These are phyloP conservation scores for Ascochyta rabiei DNA, from an alignment of 2,329 filamentous ascomycete species.

Conservation along the genomic window DNA sequence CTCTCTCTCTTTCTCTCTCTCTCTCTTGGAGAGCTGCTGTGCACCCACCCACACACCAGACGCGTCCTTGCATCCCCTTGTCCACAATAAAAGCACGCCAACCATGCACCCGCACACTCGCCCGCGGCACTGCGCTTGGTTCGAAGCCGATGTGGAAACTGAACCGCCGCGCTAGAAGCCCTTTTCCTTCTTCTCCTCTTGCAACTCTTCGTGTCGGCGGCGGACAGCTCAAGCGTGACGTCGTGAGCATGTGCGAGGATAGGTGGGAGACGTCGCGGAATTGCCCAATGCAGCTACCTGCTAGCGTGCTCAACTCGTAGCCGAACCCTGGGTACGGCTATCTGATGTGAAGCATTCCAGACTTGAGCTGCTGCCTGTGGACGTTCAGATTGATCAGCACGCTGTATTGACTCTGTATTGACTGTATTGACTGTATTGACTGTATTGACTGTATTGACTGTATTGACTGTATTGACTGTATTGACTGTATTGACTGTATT, in stretches of 20 bases:
- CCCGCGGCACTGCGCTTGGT: neutral
- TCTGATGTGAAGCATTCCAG: no score
- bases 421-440: no score
- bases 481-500: no score
- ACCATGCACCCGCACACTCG: constrained; percentile 20
- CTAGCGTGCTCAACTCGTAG: neutral
- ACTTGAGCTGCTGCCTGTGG: no score
- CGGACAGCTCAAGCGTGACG: neutral
- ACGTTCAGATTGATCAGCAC: no score
- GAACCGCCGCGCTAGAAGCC: constrained; percentile 1
- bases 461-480: no score
- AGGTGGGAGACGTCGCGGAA: neutral
- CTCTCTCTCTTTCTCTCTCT: no score
- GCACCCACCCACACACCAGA: no score
- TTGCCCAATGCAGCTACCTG: neutral
- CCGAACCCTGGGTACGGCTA: no score
- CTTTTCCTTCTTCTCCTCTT: neutral
- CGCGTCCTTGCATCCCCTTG: neutral
- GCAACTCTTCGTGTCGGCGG: neutral
- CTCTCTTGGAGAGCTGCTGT: no score
- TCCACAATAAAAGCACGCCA: constrained; percentile 31
- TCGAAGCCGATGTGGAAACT: neutral
- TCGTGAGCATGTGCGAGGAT: neutral
- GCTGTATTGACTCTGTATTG: no score
- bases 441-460: no score